Evolutionary conservation across 306 rosid genomes (phyloP), one percentile per base, ranked within the genome.

Genomic region (Prosopis cineraria): DNA sequence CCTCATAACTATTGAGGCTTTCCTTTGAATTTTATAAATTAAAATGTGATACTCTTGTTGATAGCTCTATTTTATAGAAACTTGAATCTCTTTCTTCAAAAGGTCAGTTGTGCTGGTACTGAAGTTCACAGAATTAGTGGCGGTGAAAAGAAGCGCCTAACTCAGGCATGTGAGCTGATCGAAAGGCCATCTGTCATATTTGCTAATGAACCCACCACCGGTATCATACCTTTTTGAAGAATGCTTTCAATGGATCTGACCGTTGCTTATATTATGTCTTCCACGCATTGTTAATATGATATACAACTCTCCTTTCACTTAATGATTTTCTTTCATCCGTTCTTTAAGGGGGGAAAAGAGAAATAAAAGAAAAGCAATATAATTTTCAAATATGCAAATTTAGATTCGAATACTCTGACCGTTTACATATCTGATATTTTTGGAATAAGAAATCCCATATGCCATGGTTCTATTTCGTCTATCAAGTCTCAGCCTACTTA

Each of bases 181-280:
- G 97, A 97, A 37, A 89, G 96, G 84, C 98, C 98, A 41, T 91
- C 98, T 58, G 89, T 95, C 63, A 86, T 95, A 78, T 92, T 95
- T 86, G 93, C 97, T 12, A 98, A 95, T 73, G 98, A 95, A 88
- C 98, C 98, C 33, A 92, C 98, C 17, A 89, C 98, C 40, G 98
- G 98, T 91, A 76, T 81, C 76, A 63, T 63, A 63, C 29, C 69
- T 40, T 34, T 72, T 29, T 66, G n/a, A 33, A 75, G 25, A 36
- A 79, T 62, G 45, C 48, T 72, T 74, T 76, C 24, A 67, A 20
- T 71, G 68, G 25, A 55, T 73, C 63, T 47, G 63, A 22, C 70
- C 47, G 72, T 66, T 74, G 60, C 36, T 5, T 76, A 58, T 9
- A 3, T 19, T 71, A 30, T 41, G 36, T 34, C 13, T 41, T 65